phyloP scores from a whole-genome alignment of 345 rosid species.

The Carallia pectinifolia region DNA sequence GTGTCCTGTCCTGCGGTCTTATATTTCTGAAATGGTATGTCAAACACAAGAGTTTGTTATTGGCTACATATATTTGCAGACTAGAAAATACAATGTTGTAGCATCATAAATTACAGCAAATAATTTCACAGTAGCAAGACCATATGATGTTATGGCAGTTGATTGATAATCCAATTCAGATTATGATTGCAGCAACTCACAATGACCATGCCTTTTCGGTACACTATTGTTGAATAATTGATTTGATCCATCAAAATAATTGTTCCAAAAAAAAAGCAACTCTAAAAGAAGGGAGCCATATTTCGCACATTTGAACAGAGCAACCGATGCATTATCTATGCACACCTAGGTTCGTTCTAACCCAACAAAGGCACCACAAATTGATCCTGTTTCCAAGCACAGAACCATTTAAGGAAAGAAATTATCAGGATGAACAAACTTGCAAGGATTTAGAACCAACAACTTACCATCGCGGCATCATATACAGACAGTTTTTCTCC shows the following conservation, averaged over 20 bases:
- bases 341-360: not conserved
- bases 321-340: not conserved
- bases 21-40: slow-evolving; percentile 63
- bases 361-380: not conserved
- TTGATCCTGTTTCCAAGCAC: not conserved
- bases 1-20: slow-evolving; percentile 73
- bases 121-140: no score
- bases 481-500: slow-evolving; percentile 94
- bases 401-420: not conserved
- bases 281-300: not conserved
- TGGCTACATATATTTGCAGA: not conserved
- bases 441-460: not conserved
- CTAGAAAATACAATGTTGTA: not conserved
- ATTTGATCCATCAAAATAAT: not conserved
- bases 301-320: not conserved
- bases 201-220: not conserved
- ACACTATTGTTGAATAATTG: not conserved
- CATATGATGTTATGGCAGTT: not conserved
- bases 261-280: not conserved
- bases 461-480: slow-evolving; percentile 83
- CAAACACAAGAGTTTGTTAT: not conserved
- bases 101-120: not conserved
- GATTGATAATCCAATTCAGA: not conserved
- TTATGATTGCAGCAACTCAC: not conserved
- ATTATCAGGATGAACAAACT: slow-evolving; percentile 3